Evolutionary conservation across 148 eudicot genomes (phyloP).

Genomic region (Arbutus unedo): DNA sequence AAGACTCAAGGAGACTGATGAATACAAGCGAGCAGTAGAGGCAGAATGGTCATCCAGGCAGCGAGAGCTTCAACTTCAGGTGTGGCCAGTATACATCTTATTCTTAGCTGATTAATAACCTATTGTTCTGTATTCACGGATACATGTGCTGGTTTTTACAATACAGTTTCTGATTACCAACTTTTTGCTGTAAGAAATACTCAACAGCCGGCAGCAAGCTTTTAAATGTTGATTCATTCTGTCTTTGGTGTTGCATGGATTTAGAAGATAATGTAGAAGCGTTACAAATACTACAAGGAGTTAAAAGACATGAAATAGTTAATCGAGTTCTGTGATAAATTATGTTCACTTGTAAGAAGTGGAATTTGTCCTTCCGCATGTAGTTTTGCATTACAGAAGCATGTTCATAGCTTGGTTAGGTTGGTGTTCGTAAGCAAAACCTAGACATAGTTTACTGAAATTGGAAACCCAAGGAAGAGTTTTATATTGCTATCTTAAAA

Average conservation of each 20-base stretch:
- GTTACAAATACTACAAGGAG: slow-evolving; percentile 2
- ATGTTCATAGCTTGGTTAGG: neutral
- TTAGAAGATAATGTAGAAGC: neutral
- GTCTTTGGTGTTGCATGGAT: neutral
- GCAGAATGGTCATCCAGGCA: slow-evolving; percentile 76
- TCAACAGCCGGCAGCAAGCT: neutral
- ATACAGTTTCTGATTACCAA: neutral
- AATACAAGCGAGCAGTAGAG: slow-evolving; percentile 73
- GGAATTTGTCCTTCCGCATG: neutral
- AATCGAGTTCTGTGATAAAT: neutral
- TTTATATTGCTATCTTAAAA: neutral
- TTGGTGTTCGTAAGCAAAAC: neutral
- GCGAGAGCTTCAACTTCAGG: slow-evolving; percentile 63
- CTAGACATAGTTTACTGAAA: neutral
- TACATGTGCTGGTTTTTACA: neutral
- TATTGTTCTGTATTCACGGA: neutral
- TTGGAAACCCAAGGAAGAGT: neutral
- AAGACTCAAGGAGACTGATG: slow-evolving; percentile 88
- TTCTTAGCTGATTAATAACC: neutral
- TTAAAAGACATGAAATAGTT: neutral
- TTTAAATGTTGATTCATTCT: neutral
- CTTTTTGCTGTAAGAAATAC: neutral
- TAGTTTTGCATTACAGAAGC: neutral
- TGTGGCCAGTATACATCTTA: slow-evolving; percentile 16
- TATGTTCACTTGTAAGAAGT: neutral